phyloP scores from a whole-genome alignment of 768 basidiomycete species.

The Boletus sp. region DNA sequence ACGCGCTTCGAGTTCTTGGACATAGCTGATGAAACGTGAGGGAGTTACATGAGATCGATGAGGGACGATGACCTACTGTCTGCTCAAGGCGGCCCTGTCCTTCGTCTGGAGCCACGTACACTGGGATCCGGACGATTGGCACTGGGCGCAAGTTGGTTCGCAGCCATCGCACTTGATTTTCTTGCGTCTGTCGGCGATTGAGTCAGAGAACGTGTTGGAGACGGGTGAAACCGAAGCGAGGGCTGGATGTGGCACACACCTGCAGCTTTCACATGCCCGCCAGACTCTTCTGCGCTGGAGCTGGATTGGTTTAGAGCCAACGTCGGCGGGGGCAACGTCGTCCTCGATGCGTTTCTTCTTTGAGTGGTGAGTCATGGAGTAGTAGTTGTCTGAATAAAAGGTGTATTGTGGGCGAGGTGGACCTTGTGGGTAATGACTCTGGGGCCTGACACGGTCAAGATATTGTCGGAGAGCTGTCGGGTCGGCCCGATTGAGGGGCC shows the following conservation, averaged over 20 bases:
- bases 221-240: constrained; percentile 7
- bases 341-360: constrained; percentile 82
- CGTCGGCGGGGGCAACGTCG: constrained; percentile 46
- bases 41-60: constrained; percentile 7
- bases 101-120: constrained; percentile 92
- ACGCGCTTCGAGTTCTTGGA: constrained; percentile 87
- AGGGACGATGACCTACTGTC: constrained; percentile 61
- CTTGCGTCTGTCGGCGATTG: constrained; percentile 59
- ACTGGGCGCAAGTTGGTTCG: constrained; percentile 86
- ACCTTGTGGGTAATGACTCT: constrained; percentile 22
- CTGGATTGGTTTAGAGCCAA: constrained; percentile 67
- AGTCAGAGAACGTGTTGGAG: constrained; percentile 17
- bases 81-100: constrained; percentile 84
- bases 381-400: constrained; percentile 43
- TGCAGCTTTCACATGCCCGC: constrained; percentile 88
- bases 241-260: constrained; percentile 45
- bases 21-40: constrained; percentile 57
- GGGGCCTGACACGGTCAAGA: constrained; percentile 26
- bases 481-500: constrained; percentile 34
- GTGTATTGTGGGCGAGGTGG: constrained; percentile 20
- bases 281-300: constrained; percentile 80
- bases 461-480: constrained; percentile 35
- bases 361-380: constrained; percentile 50
- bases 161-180: constrained; percentile 92
- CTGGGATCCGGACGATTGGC: constrained; percentile 66